These are phyloP conservation scores for Eutypa lata DNA, from an alignment of 2,329 filamentous ascomycete genomes.

Conservation along the genomic window DNA sequence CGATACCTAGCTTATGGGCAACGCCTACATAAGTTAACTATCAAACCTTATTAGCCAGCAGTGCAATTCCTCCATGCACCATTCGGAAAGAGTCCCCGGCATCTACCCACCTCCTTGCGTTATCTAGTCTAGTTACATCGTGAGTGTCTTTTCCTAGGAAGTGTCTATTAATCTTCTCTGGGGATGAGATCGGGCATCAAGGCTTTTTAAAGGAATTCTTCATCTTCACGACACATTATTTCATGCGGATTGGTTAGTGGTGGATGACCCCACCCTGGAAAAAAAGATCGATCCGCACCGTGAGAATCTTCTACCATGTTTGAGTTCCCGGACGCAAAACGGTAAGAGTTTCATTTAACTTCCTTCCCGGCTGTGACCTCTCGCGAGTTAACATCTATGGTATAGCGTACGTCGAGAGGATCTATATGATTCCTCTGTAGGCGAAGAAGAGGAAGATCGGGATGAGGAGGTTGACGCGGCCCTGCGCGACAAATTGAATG, in stretches of 20 bases:
- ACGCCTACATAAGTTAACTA: too few relatives aligned
- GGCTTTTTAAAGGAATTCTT: background rate
- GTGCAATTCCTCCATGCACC: too few relatives aligned
- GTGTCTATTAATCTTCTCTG: background rate
- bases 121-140: background rate
- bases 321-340: constrained; percentile 49
- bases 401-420: constrained; percentile 54
- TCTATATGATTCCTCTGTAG: constrained; percentile 38
- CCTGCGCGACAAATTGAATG: constrained; percentile 43
- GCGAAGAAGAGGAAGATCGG: constrained; percentile 23
- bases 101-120: background rate
- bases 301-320: constrained; percentile 37
- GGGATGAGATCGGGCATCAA: background rate
- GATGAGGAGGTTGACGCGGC: constrained; percentile 34
- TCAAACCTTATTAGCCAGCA: too few relatives aligned
- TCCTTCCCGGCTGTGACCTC: constrained; percentile 1
- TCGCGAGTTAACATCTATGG: constrained; percentile 10
- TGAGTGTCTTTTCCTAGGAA: background rate
- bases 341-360: constrained; percentile 32
- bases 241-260: background rate
- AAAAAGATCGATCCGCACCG: background rate
- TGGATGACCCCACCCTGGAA: background rate
- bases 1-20: too few relatives aligned
- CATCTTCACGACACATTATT: background rate
- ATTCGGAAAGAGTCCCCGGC: too few relatives aligned